Evolutionary conservation across 768 basidiomycete genomes (phyloP).

Genomic region (Peribolospora baueri): DNA sequence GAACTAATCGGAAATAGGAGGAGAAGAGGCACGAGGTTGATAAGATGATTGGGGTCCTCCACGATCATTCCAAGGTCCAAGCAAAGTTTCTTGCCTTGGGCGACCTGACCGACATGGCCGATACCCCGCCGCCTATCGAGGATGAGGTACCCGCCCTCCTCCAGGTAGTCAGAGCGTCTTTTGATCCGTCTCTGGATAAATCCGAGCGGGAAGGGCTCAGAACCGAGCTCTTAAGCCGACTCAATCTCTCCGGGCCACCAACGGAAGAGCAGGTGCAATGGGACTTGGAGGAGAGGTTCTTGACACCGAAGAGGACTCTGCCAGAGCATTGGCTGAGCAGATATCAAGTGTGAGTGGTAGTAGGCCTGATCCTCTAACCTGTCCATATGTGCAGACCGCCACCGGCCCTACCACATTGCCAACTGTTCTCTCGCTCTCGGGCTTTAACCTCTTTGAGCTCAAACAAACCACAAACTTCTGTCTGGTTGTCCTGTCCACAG

Average conservation of each 20-base stretch:
- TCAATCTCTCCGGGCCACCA: background rate
- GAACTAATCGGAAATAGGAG: no score
- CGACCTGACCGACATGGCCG: no score
- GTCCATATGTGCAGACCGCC: background rate
- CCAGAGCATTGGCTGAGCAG: conserved; percentile 47
- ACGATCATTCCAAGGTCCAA: no score
- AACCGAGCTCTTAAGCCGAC: no score
- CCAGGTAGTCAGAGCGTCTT: no score
- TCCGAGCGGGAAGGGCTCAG: no score
- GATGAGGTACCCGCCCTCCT: no score
- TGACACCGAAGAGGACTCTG: conserved; percentile 41
- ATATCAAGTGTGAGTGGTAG: conserved; percentile 52
- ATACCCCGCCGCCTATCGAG: no score
- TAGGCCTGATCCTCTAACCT: background rate
- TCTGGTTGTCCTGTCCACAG: conserved; percentile 21
- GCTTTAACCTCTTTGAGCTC: background rate
- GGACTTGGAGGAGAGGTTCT: conserved; percentile 49
- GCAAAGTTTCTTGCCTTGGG: no score
- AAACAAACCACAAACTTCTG: background rate
- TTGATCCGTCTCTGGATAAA: no score
- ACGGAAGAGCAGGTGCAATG: conserved; percentile 8
- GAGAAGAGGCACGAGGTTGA: no score
- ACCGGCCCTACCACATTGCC: background rate
- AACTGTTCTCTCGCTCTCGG: background rate
- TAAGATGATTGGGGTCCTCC: no score